Conservation (phyloP, 208 protist species). For the Crithidia mellificae region DNA sequence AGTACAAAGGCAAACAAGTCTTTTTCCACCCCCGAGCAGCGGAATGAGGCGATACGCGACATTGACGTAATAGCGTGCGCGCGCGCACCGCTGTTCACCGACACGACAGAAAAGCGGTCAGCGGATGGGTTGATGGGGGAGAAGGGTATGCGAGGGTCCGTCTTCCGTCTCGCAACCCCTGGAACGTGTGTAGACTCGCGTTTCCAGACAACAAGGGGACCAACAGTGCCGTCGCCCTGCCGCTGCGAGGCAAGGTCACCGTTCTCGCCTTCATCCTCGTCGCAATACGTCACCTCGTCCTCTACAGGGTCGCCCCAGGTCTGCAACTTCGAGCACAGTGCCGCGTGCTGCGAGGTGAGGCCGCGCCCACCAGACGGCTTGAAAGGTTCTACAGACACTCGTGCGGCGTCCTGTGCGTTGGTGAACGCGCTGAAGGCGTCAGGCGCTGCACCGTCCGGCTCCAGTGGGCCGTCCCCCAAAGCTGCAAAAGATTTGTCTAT, state of each 20-base stretch:
- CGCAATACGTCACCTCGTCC: not conserved
- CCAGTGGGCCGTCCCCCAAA: too few species aligned
- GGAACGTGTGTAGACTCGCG: not conserved
- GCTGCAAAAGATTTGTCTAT: too few species aligned
- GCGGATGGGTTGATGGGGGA: not conserved
- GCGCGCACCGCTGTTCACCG: not conserved
- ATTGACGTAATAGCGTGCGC: not conserved
- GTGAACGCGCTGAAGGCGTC: too few species aligned
- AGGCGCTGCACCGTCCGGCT: too few species aligned
- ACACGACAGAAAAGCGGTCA: not conserved
- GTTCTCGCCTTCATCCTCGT: not conserved
- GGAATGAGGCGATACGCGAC: not conserved
- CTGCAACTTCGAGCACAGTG: constrained; percentile 14
- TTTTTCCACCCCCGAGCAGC: constrained; percentile 11
- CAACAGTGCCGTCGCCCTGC: not conserved
- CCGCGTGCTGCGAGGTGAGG: constrained; percentile 5
- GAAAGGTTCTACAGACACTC: not conserved
- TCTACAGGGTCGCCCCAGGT: constrained; percentile 12
- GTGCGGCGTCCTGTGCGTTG: not conserved
- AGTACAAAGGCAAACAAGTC: constrained; percentile 29
- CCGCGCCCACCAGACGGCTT: not conserved
- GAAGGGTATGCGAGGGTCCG: not conserved
- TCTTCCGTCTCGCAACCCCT: not conserved
- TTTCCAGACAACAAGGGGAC: constrained; percentile 8
- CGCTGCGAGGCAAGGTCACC: not conserved